Percentiles rank a stretch among this genome's conserved stretches.
These are phyloP conservation scores for Paecilomyces fulvus DNA, from an alignment of 2,329 filamentous ascomycete species.

Conservation along the genomic window DNA sequence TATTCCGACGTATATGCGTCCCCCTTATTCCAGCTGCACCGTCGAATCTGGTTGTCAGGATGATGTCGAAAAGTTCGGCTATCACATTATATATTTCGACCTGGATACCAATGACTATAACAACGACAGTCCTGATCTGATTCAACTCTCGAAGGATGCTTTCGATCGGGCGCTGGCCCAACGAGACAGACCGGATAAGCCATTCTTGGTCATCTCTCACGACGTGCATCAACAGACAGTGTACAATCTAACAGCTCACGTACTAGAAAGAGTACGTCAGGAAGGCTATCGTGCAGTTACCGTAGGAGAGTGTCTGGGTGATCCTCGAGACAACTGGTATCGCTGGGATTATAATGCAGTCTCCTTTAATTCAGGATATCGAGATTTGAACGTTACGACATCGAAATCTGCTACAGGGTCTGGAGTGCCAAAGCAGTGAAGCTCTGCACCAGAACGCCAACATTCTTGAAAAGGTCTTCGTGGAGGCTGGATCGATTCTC, in stretches of 20 bases:
- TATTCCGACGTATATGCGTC: slow-evolving; percentile 47
- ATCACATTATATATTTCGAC: slow-evolving; percentile 41
- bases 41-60: slow-evolving; percentile 29
- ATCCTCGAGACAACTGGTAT: slow-evolving; percentile 33
- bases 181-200: slow-evolving; percentile 18
- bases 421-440: not conserved
- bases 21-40: slow-evolving; percentile 40
- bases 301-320: slow-evolving; percentile 36
- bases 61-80: slow-evolving; percentile 39
- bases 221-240: slow-evolving; percentile 37
- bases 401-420: not conserved
- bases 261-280: slow-evolving; percentile 23
- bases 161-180: slow-evolving; percentile 26
- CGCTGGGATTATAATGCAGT: slow-evolving; percentile 26
- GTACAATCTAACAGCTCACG: slow-evolving; percentile 34
- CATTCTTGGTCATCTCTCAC: slow-evolving; percentile 35
- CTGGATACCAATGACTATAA: slow-evolving; percentile 42
- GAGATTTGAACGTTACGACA: not conserved
- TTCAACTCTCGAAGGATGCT: slow-evolving; percentile 32
- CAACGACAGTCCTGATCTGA: slow-evolving; percentile 27
- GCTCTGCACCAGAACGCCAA: not conserved
- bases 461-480: not conserved
- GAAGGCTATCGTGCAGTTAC: slow-evolving; percentile 32
- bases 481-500: not conserved
- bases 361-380: not conserved